Percentiles rank a stretch among this genome's conserved stretches.
These are phyloP conservation scores for Kodamaea neixiangensis DNA, from an alignment of 805 yeast genomes.

Conservation along the genomic window DNA sequence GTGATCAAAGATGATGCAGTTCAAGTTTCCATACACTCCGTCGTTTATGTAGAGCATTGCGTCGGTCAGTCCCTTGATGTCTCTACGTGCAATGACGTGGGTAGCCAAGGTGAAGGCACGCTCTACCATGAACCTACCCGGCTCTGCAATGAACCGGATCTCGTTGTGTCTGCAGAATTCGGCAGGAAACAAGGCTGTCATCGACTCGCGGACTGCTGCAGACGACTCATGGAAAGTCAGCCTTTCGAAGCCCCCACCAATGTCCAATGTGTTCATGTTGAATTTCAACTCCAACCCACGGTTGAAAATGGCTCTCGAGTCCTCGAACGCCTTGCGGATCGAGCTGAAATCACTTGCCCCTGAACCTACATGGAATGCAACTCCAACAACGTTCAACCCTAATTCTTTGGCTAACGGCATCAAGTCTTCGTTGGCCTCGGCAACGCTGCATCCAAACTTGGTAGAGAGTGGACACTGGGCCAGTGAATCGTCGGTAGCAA, in stretches of 20 bases:
- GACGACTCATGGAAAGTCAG: conserved; percentile 64
- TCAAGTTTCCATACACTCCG: conserved; percentile 94
- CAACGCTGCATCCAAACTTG: conserved; percentile 81
- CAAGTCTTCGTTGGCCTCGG: conserved; percentile 51
- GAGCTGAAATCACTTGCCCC: conserved; percentile 79
- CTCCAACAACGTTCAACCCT: conserved; percentile 71
- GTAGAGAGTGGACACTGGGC: conserved; percentile 86
- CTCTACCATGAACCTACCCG: conserved; percentile 89
- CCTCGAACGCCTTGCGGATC: conserved; percentile 68
- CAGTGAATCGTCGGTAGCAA: conserved; percentile 84
- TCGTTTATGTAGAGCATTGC: conserved; percentile 70
- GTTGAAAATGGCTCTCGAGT: conserved; percentile 69
- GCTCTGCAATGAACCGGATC: conserved; percentile 76
- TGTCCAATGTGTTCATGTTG: conserved; percentile 62
- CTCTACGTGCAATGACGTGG: conserved; percentile 83
- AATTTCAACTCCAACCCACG: conserved; percentile 49
- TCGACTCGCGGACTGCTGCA: conserved; percentile 51
- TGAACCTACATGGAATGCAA: conserved; percentile 94
- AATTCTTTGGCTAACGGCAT: conserved; percentile 62
- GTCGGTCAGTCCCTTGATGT: conserved; percentile 14
- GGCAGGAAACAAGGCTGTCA: conserved; percentile 62
- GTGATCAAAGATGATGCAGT: conserved; percentile 91
- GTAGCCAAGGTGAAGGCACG: conserved; percentile 82
- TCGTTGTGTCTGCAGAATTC: conserved; percentile 23
- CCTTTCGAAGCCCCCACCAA: conserved; percentile 90